These are phyloP conservation scores for Thermochaetoides thermophila DNA, from an alignment of 495 filamentous ascomycete species.

Conservation along the genomic window DNA sequence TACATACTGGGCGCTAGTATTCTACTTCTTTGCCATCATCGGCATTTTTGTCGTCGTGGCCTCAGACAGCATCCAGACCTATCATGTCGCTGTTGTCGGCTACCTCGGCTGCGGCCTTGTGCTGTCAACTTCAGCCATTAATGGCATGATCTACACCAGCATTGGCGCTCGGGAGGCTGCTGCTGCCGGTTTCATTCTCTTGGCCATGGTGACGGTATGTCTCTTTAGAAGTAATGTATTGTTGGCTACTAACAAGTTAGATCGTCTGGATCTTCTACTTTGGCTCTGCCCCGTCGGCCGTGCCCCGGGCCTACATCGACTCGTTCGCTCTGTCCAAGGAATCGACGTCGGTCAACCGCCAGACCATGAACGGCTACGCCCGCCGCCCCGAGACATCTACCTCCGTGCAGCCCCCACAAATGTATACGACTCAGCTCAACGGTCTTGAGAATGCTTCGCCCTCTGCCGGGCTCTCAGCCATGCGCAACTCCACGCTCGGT, in stretches of 20 bases:
- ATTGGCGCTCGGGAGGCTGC: conserved; percentile 66
- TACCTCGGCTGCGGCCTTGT: conserved; percentile 73
- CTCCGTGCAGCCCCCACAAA: conserved; percentile 68
- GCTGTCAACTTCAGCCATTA: conserved; percentile 68
- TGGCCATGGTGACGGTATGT: conserved; percentile 85
- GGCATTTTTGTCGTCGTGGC: conserved; percentile 69
- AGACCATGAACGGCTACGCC: conserved; percentile 50
- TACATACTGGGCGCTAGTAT: conserved; percentile 80
- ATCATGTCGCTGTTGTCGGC: conserved; percentile 83
- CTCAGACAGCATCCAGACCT: conserved; percentile 67
- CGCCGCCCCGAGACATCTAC: conserved; percentile 68
- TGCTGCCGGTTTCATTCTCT: conserved; percentile 85
- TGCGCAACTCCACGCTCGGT: conserved; percentile 25
- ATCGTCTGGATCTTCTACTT: conserved; percentile 99
- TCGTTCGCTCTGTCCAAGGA: conserved; percentile 93
- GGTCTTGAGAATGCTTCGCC: conserved; percentile 95
- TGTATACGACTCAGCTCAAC: conserved; percentile 92
- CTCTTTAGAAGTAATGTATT: neutral
- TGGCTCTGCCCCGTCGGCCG: conserved; percentile 78
- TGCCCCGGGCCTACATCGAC: conserved; percentile 81
- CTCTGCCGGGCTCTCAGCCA: conserved; percentile 51
- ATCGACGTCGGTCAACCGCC: conserved; percentile 39
- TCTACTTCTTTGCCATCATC: conserved; percentile 66
- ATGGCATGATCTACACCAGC: conserved; percentile 59
- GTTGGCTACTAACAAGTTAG: conserved; percentile 31